These are phyloP conservation scores for Cyclotella baltica DNA, from an alignment of 108 stramenopile genomes.

Conservation along the genomic window DNA sequence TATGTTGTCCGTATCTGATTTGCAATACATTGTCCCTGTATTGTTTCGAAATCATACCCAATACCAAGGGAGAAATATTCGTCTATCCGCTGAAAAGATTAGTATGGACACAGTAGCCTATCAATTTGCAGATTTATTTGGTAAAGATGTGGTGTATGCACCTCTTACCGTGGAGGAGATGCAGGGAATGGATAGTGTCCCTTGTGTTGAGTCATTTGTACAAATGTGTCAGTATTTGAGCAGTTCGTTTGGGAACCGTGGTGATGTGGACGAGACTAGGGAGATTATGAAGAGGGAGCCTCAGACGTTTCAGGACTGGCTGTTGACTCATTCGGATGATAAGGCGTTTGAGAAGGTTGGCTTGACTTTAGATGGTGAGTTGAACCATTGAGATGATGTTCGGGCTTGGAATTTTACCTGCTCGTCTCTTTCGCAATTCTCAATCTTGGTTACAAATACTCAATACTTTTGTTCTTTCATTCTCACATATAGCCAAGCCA, in stretches of 20 bases:
- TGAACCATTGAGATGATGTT: no score
- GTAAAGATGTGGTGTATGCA: conserved; percentile 75
- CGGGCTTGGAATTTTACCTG: neutral
- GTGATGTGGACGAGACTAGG: conserved; percentile 51
- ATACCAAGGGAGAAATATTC: conserved; percentile 53
- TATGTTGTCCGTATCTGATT: conserved; percentile 60
- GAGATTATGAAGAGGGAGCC: conserved; percentile 46
- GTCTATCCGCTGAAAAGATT: conserved; percentile 50
- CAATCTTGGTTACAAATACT: neutral
- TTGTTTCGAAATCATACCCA: conserved; percentile 33
- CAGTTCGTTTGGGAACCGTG: conserved; percentile 28
- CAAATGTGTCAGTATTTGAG: conserved; percentile 75
- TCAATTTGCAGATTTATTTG: conserved; percentile 63
- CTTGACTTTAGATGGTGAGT: conserved; percentile 54
- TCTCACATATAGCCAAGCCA: conserved; percentile 29
- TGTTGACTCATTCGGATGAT: conserved; percentile 64
- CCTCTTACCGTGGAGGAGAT: conserved; percentile 63
- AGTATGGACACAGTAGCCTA: conserved; percentile 64
- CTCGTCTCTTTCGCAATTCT: neutral
- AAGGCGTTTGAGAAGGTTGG: conserved; percentile 59
- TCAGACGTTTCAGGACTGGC: conserved; percentile 60
- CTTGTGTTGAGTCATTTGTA: conserved; percentile 52
- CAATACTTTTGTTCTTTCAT: neutral
- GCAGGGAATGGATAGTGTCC: conserved; percentile 42
- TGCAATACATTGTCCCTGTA: conserved; percentile 53